Evolutionary conservation across 371 early-diverging fungal genomes (phyloP).

Genomic region (Cokeromyces recurvatus): DNA sequence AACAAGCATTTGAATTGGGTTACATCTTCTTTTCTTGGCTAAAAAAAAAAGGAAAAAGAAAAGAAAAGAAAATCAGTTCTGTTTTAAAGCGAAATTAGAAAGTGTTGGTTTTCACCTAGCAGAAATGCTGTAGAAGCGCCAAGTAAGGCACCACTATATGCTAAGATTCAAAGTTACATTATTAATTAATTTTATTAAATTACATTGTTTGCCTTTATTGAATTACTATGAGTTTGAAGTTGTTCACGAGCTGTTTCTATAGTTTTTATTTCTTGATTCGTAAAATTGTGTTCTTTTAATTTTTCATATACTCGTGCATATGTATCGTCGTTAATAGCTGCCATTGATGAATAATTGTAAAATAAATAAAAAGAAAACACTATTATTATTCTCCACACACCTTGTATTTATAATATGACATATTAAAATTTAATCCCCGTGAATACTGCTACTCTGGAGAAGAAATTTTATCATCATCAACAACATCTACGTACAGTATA

Average conservation of each 20-base stretch:
- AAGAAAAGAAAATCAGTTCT: background rate
- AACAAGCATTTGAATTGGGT: slow-evolving; percentile 27
- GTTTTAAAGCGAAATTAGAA: background rate
- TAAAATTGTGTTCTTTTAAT: slow-evolving; percentile 36
- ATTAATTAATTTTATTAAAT: background rate
- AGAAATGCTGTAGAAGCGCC: slow-evolving; percentile 31
- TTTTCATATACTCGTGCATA: slow-evolving; percentile 36
- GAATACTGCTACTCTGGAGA: too few relatives aligned
- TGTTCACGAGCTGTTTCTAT: slow-evolving; percentile 38
- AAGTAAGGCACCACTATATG: slow-evolving; percentile 31
- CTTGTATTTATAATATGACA: too few relatives aligned
- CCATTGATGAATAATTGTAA: too few relatives aligned
- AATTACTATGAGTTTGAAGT: slow-evolving; percentile 33
- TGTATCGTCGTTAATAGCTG: slow-evolving; percentile 28
- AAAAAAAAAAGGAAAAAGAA: background rate
- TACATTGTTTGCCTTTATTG: background rate
- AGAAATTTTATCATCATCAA: too few relatives aligned
- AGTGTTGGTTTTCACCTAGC: slow-evolving; percentile 13
- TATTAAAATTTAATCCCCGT: too few relatives aligned
- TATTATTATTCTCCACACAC: too few relatives aligned
- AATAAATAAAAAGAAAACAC: too few relatives aligned
- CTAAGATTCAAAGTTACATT: slow-evolving; percentile 8
- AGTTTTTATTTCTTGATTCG: slow-evolving; percentile 38
- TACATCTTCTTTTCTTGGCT: slow-evolving; percentile 29
- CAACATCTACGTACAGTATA: too few relatives aligned